Conservation (phyloP, 768 basidiomycete genomes). For the Lyophyllum atratum region DNA sequence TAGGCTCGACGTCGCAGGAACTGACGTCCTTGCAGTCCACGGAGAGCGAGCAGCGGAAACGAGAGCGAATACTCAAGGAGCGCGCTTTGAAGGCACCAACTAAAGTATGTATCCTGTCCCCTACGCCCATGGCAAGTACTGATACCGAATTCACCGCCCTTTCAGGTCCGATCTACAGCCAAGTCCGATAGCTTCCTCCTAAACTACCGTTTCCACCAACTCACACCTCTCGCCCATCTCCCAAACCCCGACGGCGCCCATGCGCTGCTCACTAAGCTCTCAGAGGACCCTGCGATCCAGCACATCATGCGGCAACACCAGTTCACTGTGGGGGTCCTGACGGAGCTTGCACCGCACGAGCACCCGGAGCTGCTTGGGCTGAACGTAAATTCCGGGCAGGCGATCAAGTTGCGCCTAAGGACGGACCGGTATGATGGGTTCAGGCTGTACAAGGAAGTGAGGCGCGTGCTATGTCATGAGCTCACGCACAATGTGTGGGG, state of each 20-base stretch:
- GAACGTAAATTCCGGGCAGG: conserved; percentile 61
- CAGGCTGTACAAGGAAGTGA: conserved; percentile 60
- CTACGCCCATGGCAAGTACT: neutral
- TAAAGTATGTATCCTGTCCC: conserved; percentile 44
- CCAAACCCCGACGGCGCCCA: conserved; percentile 62
- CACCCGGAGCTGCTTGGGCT: conserved; percentile 69
- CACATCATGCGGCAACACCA: conserved; percentile 73
- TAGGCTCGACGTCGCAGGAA: conserved; percentile 66
- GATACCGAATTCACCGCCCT: neutral
- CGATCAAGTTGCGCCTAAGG: conserved; percentile 68
- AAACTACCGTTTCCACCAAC: conserved; percentile 63
- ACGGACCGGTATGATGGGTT: conserved; percentile 77
- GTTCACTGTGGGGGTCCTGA: conserved; percentile 68
- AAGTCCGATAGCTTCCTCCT: conserved; percentile 36
- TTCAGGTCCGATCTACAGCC: conserved; percentile 61
- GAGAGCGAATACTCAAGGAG: conserved; percentile 60
- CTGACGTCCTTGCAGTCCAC: conserved; percentile 52
- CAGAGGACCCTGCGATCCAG: conserved; percentile 70
- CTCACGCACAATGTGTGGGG: conserved; percentile 75
- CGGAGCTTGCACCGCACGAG: conserved; percentile 80
- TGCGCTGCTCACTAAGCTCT: conserved; percentile 54
- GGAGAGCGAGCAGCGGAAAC: conserved; percentile 58
- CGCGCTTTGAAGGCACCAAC: conserved; percentile 56
- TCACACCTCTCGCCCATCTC: conserved; percentile 63
- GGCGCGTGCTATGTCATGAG: conserved; percentile 76